A percentile compares a stretch with the other conserved stretches of the same genome.
These are phyloP conservation scores for Xylariales sp. DNA, from an alignment of 2,329 filamentous ascomycete species.

Conservation along the genomic window DNA sequence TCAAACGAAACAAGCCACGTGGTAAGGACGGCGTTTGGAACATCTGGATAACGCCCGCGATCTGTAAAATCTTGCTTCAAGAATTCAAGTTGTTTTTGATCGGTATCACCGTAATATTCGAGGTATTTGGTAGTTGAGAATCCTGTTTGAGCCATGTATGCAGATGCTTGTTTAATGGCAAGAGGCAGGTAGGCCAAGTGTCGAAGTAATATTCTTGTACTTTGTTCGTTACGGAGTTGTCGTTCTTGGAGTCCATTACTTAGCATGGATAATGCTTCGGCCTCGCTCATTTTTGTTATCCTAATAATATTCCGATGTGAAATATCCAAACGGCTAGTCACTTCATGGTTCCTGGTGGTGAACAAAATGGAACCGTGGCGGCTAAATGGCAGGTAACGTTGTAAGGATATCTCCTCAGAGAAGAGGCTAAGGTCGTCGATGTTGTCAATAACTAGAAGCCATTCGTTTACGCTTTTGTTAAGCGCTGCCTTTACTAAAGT, in stretches of 20 bases:
- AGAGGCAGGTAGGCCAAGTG: conserved; percentile 24
- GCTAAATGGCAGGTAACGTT: conserved; percentile 22
- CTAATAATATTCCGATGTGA: background rate
- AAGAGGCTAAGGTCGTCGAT: conserved; percentile 31
- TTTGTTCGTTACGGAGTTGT: background rate
- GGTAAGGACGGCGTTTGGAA: conserved; percentile 20
- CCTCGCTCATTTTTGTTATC: background rate
- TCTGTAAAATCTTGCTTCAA: conserved; percentile 24
- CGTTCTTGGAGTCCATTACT: background rate
- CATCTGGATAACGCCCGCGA: conserved; percentile 14
- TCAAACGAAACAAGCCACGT: conserved; percentile 29
- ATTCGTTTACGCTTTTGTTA: conserved; percentile 18
- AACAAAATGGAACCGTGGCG: conserved; percentile 22
- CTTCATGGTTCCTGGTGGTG: conserved; percentile 16
- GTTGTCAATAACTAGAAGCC: conserved; percentile 40
- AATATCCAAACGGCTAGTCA: conserved; percentile 2
- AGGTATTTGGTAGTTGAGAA: conserved; percentile 18
- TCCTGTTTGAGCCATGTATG: conserved; percentile 25
- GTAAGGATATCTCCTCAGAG: conserved; percentile 6
- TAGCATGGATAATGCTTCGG: background rate
- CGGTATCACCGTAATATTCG: conserved; percentile 10
- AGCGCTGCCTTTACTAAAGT: conserved; percentile 26
- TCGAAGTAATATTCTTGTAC: conserved; percentile 17
- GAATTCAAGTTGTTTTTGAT: conserved; percentile 13
- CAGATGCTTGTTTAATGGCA: conserved; percentile 27